Conservation (phyloP, 1,139 yeast species). For the Groenewaldozyma sp. region DNA sequence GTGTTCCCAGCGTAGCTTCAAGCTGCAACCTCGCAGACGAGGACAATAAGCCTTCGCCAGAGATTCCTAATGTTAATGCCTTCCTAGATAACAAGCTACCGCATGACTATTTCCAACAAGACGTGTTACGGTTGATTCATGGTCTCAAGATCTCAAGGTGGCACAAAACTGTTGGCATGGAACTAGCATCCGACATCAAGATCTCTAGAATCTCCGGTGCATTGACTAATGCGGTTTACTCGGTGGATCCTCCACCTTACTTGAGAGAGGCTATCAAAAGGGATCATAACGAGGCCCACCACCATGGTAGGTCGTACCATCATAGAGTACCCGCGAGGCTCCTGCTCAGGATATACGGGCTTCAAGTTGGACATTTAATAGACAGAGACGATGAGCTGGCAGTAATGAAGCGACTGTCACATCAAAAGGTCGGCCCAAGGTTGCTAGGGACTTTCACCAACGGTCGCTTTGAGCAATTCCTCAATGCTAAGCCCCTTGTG, state of each 20-base stretch:
- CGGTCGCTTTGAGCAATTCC: constrained; percentile 87
- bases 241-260: constrained; percentile 37
- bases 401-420: constrained; percentile 62
- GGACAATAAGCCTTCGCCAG: constrained; percentile 16
- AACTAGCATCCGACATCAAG: constrained; percentile 35
- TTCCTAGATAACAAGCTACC: constrained; percentile 67
- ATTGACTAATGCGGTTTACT: constrained; percentile 80
- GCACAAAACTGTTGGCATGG: constrained; percentile 38
- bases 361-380: constrained; percentile 75
- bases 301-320: constrained; percentile 19
- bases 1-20: background rate
- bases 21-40: constrained; percentile 10
- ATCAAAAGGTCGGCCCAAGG: constrained; percentile 78
- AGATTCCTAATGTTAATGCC: constrained; percentile 17
- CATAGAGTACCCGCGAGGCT: constrained; percentile 37
- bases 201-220: constrained; percentile 80
- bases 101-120: constrained; percentile 73
- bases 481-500: constrained; percentile 68
- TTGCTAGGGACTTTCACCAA: constrained; percentile 80
- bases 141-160: constrained; percentile 66
- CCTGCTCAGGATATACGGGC: constrained; percentile 81
- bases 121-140: constrained; percentile 57
- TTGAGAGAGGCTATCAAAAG: constrained; percentile 23
- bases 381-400: constrained; percentile 77
- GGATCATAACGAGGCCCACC: constrained; percentile 10